Evolutionary conservation across 345 rosid genomes (phyloP), one percentile per base, ranked within the genome.

Genomic region (Bruguiera gymnorhiza): DNA sequence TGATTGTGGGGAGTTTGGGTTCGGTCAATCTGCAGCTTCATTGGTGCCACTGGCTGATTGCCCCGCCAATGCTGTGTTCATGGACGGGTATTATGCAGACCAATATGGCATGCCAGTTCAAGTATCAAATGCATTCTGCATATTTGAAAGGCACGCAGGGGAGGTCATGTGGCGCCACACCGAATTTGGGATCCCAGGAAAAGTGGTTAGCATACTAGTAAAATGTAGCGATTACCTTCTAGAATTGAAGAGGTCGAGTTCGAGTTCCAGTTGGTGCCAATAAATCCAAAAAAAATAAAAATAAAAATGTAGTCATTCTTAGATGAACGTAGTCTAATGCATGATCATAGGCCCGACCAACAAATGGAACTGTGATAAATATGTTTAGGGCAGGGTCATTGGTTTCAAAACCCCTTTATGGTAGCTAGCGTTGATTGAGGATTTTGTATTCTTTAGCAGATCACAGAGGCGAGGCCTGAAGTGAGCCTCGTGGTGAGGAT

Each of bases 61-160:
- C 73, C 89, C 92, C 0, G 62, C 77, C 6, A 75, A 72, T 60
- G 92, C 92, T 1, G 81, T 75, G 0, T 85, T 79, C 62, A 36
- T 87, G 62, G 85, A 87, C 6, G 89, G 72, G 0, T 48, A 78
- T 54, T 80, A 71, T 1, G 85, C 92, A 0, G 79, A 75, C 9
- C 83, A 69, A 52, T 81, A 82, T 62, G 89, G 89, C 8, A 65
- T 76, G 9, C 81, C 86, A 0, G 72, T 80, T 2, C 39, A 77
- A 54, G 66, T 78, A 2, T 6, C 83, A 0, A 75, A 81, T 21
- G 86, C 30, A 3, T 68, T 85, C 2, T 87, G 92, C 73, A 67
- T 88, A 60, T 88, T 88, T 21, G 92, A 84, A 55, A 80, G 87
- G 46, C 79, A 87, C 70, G 68, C 86, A 0, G 92, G 89, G 1